Base-by-base conservation (phyloP, 176 grass and related monocot species). In the Alopecurus myosuroides region DNA sequence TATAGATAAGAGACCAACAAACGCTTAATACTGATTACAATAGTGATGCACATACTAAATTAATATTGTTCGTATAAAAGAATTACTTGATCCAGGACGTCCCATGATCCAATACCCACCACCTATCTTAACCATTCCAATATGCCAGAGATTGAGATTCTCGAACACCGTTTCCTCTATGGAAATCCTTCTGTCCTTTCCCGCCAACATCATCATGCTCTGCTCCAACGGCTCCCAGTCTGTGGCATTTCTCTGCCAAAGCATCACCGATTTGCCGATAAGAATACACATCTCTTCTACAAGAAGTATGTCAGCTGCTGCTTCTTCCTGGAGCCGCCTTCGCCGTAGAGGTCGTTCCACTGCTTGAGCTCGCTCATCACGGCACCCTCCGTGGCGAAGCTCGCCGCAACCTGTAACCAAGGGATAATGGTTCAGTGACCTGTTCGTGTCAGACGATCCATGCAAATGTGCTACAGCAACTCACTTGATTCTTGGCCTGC, bases 291-390 rank as follows among this genome's bases (percentile, higher is more conserved):
- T 37, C 15, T 45, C 5, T 44, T 82, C 86, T 93, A 99, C 61
- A 96, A 86, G 70, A 99, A 99, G 80, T 99, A 99, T 0, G 97
- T 90, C 50, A 99, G 68, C 33, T 99, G 97, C 26, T 96, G 89
- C 82, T 89, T 99, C 70, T 99, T 99, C 81, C 97, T 90, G 41
- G 97, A 96, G 56, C 97, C 97, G 1, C 93, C 97, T 76, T 99
- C 93, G 9, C 97, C 97, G 0, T 77, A 96, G 34, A 92, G 84
- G 18, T 96, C 89, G 53, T 99, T 99, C 97, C 97, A 99, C 60
- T 99, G 89, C 88, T 91, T 99, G 44, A 99, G 89, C 77, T 99
- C 97, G 57, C 81, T 94, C 93, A 99, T 99, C 12, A 92, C 88
- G 2, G 89, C 91, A 52, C 91, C 91, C 84, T 99, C 97, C 0